Percentiles rank a stretch among this genome's conserved stretches.
Evolutionary conservation across 768 basidiomycete genomes (phyloP).

Genomic region (Lactarius akahatsu): DNA sequence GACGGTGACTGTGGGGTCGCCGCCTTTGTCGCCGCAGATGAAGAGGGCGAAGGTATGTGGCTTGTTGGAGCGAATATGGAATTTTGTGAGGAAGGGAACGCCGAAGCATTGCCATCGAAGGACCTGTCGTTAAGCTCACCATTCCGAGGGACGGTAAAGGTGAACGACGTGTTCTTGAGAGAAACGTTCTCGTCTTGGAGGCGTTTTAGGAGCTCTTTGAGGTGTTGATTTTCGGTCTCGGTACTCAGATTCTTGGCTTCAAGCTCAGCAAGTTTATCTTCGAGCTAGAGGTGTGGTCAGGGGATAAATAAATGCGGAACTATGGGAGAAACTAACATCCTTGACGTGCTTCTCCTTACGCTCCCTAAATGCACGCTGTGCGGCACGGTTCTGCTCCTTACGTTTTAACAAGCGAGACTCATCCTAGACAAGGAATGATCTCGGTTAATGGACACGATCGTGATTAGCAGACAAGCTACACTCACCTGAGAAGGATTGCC

Average conservation of each 20-base stretch:
- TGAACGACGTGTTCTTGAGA: constrained; percentile 80
- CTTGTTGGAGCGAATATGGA: constrained; percentile 14
- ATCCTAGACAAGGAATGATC: constrained; percentile 45
- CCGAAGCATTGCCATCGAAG: constrained; percentile 24
- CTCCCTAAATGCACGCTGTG: constrained; percentile 96
- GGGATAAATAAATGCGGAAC: constrained; percentile 9
- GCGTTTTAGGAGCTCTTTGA: constrained; percentile 79
- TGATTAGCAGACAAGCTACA: background rate
- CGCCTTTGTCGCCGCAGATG: constrained; percentile 27
- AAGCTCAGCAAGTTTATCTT: constrained; percentile 85
- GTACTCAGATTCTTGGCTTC: constrained; percentile 78
- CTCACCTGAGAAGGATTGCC: constrained; percentile 40
- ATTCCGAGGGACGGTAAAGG: constrained; percentile 68
- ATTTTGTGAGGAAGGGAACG: constrained; percentile 22
- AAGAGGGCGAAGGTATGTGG: constrained; percentile 24
- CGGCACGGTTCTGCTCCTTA: constrained; percentile 96
- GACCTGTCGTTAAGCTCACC: constrained; percentile 26
- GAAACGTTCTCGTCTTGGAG: constrained; percentile 85
- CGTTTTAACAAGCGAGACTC: constrained; percentile 78
- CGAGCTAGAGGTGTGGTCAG: constrained; percentile 54
- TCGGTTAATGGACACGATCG: constrained; percentile 5
- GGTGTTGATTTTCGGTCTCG: constrained; percentile 79
- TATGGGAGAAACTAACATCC: constrained; percentile 60
- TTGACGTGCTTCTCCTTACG: constrained; percentile 97
- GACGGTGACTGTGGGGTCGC: constrained; percentile 35